Percentiles rank a stretch among this genome's conserved stretches.
These are phyloP conservation scores for Trichoderma oligosporum DNA, from an alignment of 2,329 filamentous ascomycete species.

Conservation along the genomic window DNA sequence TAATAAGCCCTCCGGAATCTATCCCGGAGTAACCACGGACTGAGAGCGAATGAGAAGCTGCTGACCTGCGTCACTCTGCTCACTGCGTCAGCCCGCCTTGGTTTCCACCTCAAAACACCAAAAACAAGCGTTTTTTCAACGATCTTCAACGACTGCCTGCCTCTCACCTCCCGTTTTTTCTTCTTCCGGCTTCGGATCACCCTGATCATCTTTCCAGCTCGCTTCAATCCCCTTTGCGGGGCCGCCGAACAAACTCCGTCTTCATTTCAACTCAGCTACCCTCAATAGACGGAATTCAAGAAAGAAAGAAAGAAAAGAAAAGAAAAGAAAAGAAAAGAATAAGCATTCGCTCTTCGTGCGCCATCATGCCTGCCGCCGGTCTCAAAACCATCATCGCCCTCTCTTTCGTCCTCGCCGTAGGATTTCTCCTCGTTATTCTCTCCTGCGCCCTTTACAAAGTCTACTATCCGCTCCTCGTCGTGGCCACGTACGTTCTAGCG, in stretches of 20 bases:
- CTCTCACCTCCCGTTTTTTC: neutral
- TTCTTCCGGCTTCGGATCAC: neutral
- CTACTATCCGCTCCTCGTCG: constrained; percentile 92
- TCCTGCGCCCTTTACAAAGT: constrained; percentile 92
- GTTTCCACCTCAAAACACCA: constrained; percentile 5
- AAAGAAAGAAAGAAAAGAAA: neutral
- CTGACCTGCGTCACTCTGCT: constrained; percentile 14
- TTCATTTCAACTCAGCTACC: neutral
- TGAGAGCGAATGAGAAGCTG: neutral
- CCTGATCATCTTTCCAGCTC: neutral
- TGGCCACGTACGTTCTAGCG: constrained; percentile 90
- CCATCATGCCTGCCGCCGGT: constrained; percentile 71
- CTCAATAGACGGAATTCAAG: neutral
- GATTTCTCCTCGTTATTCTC: constrained; percentile 97
- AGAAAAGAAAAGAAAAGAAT: neutral
- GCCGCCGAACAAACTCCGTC: neutral
- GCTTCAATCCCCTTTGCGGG: constrained; percentile 17
- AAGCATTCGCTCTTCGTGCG: constrained; percentile 15
- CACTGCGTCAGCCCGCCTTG: constrained; percentile 11
- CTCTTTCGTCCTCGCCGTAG: constrained; percentile 97
- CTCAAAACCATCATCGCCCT: constrained; percentile 99
- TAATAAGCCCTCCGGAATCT: constrained; percentile 7
- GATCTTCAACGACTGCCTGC: neutral
- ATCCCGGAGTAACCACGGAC: neutral
- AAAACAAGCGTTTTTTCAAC: neutral